Conservation (phyloP, 192 early-diverging fungal genomes). For the Obelidium mucronatum region DNA sequence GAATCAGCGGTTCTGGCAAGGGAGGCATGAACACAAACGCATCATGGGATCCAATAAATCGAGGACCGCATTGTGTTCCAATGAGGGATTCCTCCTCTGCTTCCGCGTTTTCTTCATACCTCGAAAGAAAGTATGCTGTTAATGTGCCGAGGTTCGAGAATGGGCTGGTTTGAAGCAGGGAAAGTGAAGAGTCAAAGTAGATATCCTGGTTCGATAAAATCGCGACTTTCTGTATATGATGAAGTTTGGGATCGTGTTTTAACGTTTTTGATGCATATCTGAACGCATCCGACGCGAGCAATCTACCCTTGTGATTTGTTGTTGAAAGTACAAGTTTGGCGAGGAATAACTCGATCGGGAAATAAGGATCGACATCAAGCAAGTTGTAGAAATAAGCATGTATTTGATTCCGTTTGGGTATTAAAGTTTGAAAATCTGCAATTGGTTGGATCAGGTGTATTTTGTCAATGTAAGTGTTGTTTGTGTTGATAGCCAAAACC, state of each 20-base stretch:
- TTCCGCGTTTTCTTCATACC: slow-evolving; percentile 10
- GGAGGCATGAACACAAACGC: slow-evolving; percentile 32
- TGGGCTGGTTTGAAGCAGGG: slow-evolving; percentile 1
- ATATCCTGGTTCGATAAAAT: slow-evolving; percentile 35
- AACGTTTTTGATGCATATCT: slow-evolving; percentile 18
- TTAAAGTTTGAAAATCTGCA: not conserved
- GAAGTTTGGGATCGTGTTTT: not conserved
- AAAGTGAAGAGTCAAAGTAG: slow-evolving; percentile 19
- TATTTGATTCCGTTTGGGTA: not conserved
- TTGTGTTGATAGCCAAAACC: slow-evolving; percentile 32
- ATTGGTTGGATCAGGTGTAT: slow-evolving; percentile 25
- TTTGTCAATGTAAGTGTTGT: slow-evolving; percentile 24
- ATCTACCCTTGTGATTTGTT: not conserved
- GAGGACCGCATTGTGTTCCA: slow-evolving; percentile 28
- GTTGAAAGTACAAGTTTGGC: not conserved
- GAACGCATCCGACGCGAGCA: slow-evolving; percentile 27
- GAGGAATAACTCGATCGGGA: slow-evolving; percentile 13
- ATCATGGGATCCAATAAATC: slow-evolving; percentile 28
- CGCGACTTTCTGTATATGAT: not conserved
- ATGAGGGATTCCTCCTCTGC: slow-evolving; percentile 7
- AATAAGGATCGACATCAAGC: slow-evolving; percentile 17
- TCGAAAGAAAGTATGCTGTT: slow-evolving; percentile 30
- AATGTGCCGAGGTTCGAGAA: slow-evolving; percentile 6
- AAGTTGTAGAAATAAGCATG: slow-evolving; percentile 4
- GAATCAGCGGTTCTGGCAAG: slow-evolving; percentile 21